Conservation (phyloP, 2,329 filamentous ascomycete genomes). For the Dryadomyces quercivorus region DNA sequence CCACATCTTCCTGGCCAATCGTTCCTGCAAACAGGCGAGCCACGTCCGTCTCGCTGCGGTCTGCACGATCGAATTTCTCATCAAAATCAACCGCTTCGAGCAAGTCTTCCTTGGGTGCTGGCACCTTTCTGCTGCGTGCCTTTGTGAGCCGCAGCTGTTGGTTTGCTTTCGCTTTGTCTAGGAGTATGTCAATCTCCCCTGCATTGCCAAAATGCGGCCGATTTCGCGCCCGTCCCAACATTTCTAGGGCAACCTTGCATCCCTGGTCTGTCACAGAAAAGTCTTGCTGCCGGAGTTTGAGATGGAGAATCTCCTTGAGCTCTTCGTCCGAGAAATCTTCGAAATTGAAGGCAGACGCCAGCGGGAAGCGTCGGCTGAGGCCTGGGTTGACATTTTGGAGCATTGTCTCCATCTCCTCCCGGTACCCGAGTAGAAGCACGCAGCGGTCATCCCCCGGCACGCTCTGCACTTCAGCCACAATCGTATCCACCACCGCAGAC, state of each 20-base stretch:
- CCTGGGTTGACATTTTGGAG: conserved; percentile 65
- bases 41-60: conserved; percentile 35
- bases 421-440: conserved; percentile 59
- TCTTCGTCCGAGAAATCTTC: conserved; percentile 53
- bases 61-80: conserved; percentile 40
- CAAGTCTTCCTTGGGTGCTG: conserved; percentile 12
- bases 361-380: conserved; percentile 50
- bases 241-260: conserved; percentile 41
- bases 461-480: conserved; percentile 62
- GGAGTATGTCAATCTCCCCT: conserved; percentile 59
- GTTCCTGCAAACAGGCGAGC: conserved; percentile 41
- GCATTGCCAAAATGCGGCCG: conserved; percentile 60
- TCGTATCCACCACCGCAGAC: conserved; percentile 57
- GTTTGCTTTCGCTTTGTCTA: conserved; percentile 40
- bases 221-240: conserved; percentile 49
- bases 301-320: conserved; percentile 43
- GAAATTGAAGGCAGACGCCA: conserved; percentile 52
- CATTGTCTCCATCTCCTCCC: conserved; percentile 58
- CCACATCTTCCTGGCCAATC: conserved; percentile 43
- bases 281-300: conserved; percentile 47
- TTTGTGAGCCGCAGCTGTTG: conserved; percentile 18
- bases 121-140: neutral
- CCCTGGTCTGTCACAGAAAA: conserved; percentile 40
- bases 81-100: conserved; percentile 40
- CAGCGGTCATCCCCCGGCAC: conserved; percentile 60